These are phyloP conservation scores for Pythium biforme DNA, from an alignment of 352 stramenopile species.

Conservation along the genomic window DNA sequence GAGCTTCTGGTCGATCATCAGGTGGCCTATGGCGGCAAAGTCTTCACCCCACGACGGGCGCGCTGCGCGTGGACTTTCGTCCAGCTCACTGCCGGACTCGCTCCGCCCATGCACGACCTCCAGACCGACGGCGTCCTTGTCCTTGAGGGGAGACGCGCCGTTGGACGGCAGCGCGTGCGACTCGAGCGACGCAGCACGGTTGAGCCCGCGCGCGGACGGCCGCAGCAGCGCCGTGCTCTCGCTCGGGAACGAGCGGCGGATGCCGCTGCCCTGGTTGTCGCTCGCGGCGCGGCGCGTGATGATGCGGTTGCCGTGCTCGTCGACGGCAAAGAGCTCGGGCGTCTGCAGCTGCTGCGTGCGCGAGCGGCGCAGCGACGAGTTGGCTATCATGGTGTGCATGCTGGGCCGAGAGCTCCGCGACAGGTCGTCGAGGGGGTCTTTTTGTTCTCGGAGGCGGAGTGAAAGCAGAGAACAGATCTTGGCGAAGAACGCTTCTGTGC, in stretches of 20 bases:
- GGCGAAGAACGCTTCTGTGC: too few species aligned
- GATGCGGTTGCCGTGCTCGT: constrained; percentile 7
- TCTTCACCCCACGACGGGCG: constrained; percentile 33
- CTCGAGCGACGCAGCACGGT: constrained; percentile 24
- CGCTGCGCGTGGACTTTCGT: not conserved
- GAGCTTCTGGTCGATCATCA: constrained; percentile 55
- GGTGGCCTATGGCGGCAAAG: constrained; percentile 37
- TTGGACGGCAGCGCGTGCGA: not conserved
- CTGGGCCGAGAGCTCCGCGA: not conserved
- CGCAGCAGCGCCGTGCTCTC: constrained; percentile 41
- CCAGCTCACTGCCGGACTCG: not conserved
- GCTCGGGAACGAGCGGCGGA: constrained; percentile 25
- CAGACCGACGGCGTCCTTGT: not conserved
- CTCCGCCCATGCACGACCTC: not conserved
- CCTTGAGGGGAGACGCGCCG: not conserved
- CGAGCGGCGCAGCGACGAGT: constrained; percentile 55
- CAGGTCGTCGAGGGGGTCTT: not conserved
- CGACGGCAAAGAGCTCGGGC: not conserved
- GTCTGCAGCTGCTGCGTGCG: constrained; percentile 34
- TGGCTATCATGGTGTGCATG: constrained; percentile 69
- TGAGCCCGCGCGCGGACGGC: constrained; percentile 6
- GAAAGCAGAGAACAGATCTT: not conserved
- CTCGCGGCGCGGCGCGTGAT: constrained; percentile 2
- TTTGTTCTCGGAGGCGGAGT: not conserved
- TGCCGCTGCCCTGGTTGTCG: constrained; percentile 7